These are phyloP conservation scores for Auriscalpium vulgare DNA, from an alignment of 768 basidiomycete genomes.

Conservation along the genomic window DNA sequence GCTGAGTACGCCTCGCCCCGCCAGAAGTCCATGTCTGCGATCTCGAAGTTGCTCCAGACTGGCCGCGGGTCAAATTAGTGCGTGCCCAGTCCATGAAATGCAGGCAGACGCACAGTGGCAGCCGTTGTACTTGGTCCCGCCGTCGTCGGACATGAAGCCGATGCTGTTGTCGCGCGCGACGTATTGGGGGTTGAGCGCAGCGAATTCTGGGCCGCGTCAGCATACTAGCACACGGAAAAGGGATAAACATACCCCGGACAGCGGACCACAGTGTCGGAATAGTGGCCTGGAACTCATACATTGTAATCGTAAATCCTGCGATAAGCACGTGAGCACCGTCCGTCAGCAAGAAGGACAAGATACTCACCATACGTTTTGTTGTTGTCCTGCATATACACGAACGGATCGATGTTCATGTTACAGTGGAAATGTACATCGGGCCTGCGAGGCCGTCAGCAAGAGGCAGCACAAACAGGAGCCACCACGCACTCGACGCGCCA, in stretches of 20 bases:
- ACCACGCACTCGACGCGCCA: conserved; percentile 58
- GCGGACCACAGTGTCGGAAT: conserved; percentile 57
- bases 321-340: neutral
- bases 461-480: neutral
- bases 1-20: conserved; percentile 72
- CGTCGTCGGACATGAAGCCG: conserved; percentile 58
- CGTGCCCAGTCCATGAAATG: neutral
- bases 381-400: conserved; percentile 46
- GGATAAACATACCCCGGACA: conserved; percentile 37
- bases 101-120: conserved; percentile 46
- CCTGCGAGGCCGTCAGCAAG: conserved; percentile 23
- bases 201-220: conserved; percentile 37
- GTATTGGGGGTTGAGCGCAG: conserved; percentile 43
- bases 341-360: neutral
- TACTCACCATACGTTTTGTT: conserved; percentile 41
- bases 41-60: conserved; percentile 71
- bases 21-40: conserved; percentile 88
- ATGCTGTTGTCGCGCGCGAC: conserved; percentile 51
- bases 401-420: conserved; percentile 56
- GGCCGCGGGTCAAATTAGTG: neutral
- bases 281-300: conserved; percentile 58
- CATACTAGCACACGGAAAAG: conserved; percentile 27
- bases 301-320: conserved; percentile 52
- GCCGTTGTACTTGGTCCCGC: conserved; percentile 53
- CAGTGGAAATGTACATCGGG: conserved; percentile 74